phyloP scores from a whole-genome alignment of 306 rosid species.

The Vicia villosa region DNA sequence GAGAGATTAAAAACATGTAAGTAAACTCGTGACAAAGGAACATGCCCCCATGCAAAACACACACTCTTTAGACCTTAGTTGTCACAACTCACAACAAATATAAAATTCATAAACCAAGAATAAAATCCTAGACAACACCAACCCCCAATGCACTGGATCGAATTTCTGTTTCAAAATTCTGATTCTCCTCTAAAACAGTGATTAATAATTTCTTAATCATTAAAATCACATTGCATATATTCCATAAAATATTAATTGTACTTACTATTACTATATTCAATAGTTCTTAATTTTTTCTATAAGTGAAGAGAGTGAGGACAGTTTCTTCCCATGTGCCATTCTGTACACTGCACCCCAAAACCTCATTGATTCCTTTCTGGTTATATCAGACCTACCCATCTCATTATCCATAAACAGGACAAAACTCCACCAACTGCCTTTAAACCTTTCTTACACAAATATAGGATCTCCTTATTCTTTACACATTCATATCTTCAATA shows the following conservation, averaged over 20 bases:
- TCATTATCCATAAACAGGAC: conserved; percentile 55
- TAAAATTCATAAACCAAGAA: conserved; percentile 18
- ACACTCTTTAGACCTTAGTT: conserved; percentile 45
- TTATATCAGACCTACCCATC: conserved; percentile 59
- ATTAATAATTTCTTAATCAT: conserved; percentile 19
- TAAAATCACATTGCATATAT: conserved; percentile 28
- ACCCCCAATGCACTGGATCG: conserved; percentile 46
- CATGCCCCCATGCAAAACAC: conserved; percentile 55
- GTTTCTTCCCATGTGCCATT: conserved; percentile 66
- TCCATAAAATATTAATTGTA: conserved; percentile 15
- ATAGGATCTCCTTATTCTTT: conserved; percentile 49
- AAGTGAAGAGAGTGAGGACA: conserved; percentile 50
- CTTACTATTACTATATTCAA: too few species aligned
- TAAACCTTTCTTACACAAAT: conserved; percentile 44
- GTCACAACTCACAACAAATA: conserved; percentile 51
- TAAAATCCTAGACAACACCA: conserved; percentile 43
- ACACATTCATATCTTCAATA: conserved; percentile 12
- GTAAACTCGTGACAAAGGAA: conserved; percentile 54
- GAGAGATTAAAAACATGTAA: conserved; percentile 18
- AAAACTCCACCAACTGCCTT: conserved; percentile 60
- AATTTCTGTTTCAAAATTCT: conserved; percentile 50
- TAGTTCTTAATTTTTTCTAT: conserved; percentile 2
- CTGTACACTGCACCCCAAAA: conserved; percentile 51
- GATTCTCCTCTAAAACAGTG: conserved; percentile 47
- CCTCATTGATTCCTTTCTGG: conserved; percentile 51